Conservation (phyloP, 345 rosid species). For the Eucalyptus polyanthemos region DNA sequence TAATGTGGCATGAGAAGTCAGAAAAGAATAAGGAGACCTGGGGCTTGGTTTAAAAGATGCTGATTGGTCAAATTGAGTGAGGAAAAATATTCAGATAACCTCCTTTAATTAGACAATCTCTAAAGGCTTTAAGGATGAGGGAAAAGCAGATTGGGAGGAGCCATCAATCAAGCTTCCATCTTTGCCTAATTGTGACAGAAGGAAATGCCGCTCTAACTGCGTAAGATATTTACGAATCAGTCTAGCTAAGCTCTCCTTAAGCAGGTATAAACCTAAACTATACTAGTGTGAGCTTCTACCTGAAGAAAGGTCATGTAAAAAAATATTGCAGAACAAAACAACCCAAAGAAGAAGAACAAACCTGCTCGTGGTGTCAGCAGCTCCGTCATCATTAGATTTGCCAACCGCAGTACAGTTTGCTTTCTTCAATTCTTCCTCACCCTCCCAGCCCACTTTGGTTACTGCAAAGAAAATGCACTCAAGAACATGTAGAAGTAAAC, state of each 20-base stretch:
- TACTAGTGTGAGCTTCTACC: not conserved
- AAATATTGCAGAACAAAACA: not conserved
- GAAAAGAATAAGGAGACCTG: no score
- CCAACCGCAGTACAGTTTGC: constrained; percentile 11
- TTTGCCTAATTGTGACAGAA: not conserved
- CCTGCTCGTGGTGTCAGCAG: constrained; percentile 29
- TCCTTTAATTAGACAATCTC: not conserved
- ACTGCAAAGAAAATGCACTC: constrained; percentile 20
- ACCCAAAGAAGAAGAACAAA: constrained; percentile 1
- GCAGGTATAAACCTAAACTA: not conserved
- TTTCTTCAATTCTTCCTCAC: constrained; percentile 41
- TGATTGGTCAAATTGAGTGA: not conserved
- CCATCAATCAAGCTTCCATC: not conserved
- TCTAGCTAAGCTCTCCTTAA: not conserved
- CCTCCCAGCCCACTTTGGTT: constrained; percentile 85
- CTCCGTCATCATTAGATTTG: constrained; percentile 20
- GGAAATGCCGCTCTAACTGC: not conserved
- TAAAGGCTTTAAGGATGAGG: not conserved
- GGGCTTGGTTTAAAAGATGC: no score
- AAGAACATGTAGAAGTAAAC: not conserved
- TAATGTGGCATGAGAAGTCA: no score
- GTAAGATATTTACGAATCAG: not conserved
- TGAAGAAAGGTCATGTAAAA: not conserved
- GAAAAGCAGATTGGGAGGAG: not conserved
- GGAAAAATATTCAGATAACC: not conserved